Evolutionary conservation across 805 yeast species (phyloP), one percentile per base, ranked within the genome.

Genomic region (Maudiozyma pseudohumilis): DNA sequence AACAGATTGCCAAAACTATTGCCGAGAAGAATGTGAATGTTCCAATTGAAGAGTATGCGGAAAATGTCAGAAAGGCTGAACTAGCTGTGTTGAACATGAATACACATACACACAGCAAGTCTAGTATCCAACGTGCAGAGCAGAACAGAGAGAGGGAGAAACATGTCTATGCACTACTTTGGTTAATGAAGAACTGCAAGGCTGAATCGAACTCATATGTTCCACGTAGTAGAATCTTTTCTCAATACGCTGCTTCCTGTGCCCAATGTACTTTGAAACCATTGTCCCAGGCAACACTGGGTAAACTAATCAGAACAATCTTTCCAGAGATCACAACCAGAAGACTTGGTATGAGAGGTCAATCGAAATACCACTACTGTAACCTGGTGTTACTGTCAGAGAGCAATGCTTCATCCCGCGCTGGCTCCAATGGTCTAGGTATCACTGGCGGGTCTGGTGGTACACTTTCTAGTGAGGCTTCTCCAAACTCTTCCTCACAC

Each of bases 281-380:
- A 1, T 60, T 81, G 35, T 72, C 78, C 29, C 86, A 84, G 20
- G 88, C 92, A 1, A 73, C 82, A 5, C 72, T 84, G 51, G 94
- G 94, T 5, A 81, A 79, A 49, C 60, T 80, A 29, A 83, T 82
- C n/a, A 66, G 77, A 38, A 61, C 76, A 5, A 55, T 74, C 5
- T 80, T 70, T 48, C 89, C 94, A 1, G 62, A 65, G 35, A 63
- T 83, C 42, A 74, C 75, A 20, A 80, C 89, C 0, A 69, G 92
- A 44, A 68, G 95, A 34, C 64, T 85, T 37, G 95, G 95, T 2
- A 73, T 77, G 54, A 66, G 94, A 33, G 87, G 87, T 2, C 80
- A 78, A 49, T 75, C 88, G 17, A 79, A 79, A 53, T 86, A 86
- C 57, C 92, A 84, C 53, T 85, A 83, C 51, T 80, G 88, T 57